phyloP scores from a whole-genome alignment of 2,329 filamentous ascomycete genomes.

The Cytospora paraplurivora region DNA sequence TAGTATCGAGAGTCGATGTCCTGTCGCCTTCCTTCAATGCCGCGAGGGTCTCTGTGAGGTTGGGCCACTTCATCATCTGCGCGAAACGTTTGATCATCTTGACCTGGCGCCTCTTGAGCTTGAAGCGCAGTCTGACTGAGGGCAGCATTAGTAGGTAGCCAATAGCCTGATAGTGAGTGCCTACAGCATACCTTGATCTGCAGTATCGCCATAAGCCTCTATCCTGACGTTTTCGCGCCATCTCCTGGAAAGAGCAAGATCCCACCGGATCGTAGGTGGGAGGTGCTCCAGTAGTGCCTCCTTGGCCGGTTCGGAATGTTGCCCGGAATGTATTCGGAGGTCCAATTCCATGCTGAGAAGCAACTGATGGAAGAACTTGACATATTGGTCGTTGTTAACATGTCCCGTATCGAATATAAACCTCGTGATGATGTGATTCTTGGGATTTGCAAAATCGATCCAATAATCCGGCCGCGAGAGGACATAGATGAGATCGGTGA shows the following conservation, averaged over 20 bases:
- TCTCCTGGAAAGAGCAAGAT: constrained; percentile 70
- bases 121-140: constrained; percentile 62
- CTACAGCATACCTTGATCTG: constrained; percentile 50
- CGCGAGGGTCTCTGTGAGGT: constrained; percentile 65
- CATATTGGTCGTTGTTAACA: constrained; percentile 59
- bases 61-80: constrained; percentile 76
- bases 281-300: constrained; percentile 65
- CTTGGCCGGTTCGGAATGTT: constrained; percentile 64
- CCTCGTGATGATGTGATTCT: constrained; percentile 73
- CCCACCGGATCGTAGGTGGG: constrained; percentile 72
- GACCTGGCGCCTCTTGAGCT: constrained; percentile 67
- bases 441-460: constrained; percentile 71
- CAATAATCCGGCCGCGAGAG: constrained; percentile 65
- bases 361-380: constrained; percentile 75
- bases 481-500: constrained; percentile 70
- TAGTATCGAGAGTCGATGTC: constrained; percentile 58
- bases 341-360: constrained; percentile 73
- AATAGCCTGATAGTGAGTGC: not conserved
- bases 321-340: constrained; percentile 64
- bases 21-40: constrained; percentile 62
- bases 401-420: constrained; percentile 67
- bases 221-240: constrained; percentile 73
- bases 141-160: constrained; percentile 4
- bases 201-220: constrained; percentile 57
- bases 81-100: constrained; percentile 70